A percentile compares a stretch with the other conserved stretches of the same genome.
These are phyloP conservation scores for Penicillium sp. DNA, from an alignment of 2,329 filamentous ascomycete species.

Conservation along the genomic window DNA sequence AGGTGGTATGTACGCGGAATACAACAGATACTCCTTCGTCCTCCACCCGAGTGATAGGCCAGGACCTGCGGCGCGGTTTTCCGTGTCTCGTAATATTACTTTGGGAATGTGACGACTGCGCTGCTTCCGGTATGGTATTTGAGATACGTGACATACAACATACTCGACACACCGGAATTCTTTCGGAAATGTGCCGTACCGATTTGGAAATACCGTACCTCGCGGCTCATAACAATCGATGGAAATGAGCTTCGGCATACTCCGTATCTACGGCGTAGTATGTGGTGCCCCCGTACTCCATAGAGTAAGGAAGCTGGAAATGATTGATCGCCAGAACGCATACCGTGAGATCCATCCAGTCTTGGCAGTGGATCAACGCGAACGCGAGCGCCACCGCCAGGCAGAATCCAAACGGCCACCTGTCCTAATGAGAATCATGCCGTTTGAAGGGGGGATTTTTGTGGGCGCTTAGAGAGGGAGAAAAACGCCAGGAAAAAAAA, in stretches of 20 bases:
- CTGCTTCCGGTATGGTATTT: slow-evolving; percentile 22
- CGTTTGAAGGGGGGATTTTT: not conserved
- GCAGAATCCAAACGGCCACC: slow-evolving; percentile 23
- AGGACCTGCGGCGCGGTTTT: not conserved
- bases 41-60: not conserved
- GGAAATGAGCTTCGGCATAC: not conserved
- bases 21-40: too few relatives aligned
- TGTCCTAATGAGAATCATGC: slow-evolving; percentile 20
- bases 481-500: not conserved
- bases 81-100: slow-evolving; percentile 7
- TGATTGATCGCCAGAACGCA: slow-evolving; percentile 14
- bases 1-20: too few relatives aligned
- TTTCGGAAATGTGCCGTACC: slow-evolving; percentile 5
- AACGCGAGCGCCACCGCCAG: slow-evolving; percentile 16
- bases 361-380: slow-evolving; percentile 23
- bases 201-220: not conserved
- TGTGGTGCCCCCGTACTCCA: not conserved
- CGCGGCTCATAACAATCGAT: not conserved
- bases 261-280: not conserved
- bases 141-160: slow-evolving; percentile 16
- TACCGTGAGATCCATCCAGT: slow-evolving; percentile 22
- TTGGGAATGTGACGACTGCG: slow-evolving; percentile 18
- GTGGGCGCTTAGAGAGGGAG: not conserved
- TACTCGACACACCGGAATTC: slow-evolving; percentile 11
- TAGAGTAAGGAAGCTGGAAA: not conserved